Evolutionary conservation across 805 yeast genomes (phyloP).

Genomic region (Candida pini): DNA sequence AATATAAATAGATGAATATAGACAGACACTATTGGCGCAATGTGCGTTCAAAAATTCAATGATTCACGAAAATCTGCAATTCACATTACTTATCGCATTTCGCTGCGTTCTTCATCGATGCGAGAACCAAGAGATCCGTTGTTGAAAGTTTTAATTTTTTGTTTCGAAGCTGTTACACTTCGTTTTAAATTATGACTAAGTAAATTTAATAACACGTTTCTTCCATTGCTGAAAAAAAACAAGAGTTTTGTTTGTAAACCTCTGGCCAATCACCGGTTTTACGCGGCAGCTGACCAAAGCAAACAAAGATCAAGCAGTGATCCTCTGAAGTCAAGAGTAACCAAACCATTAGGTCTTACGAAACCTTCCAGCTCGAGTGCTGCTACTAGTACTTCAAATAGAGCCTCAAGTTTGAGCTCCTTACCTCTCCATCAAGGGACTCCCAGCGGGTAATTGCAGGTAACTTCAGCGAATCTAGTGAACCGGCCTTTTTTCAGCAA

Average conservation of each 20-base stretch:
- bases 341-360: too few species aligned
- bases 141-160: conserved; percentile 8
- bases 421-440: neutral
- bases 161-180: conserved; percentile 2
- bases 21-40: too few species aligned
- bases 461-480: too few species aligned
- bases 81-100: conserved; percentile 6
- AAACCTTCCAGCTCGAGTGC: too few species aligned
- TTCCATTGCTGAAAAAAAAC: neutral
- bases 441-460: neutral
- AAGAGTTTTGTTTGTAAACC: conserved; percentile 5
- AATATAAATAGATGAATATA: too few species aligned
- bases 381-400: too few species aligned
- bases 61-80: conserved; percentile 1
- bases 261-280: conserved; percentile 7
- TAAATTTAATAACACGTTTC: neutral
- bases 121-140: conserved; percentile 11
- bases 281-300: conserved; percentile 9
- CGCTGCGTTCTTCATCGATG: conserved; percentile 11
- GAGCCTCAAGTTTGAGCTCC: conserved; percentile 4
- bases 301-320: conserved; percentile 7
- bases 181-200: neutral
- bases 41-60: neutral
- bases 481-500: too few species aligned
- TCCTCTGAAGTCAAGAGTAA: conserved; percentile 3